These are phyloP conservation scores for Elsinoe perseae DNA, from an alignment of 2,329 filamentous ascomycete species.

Conservation along the genomic window DNA sequence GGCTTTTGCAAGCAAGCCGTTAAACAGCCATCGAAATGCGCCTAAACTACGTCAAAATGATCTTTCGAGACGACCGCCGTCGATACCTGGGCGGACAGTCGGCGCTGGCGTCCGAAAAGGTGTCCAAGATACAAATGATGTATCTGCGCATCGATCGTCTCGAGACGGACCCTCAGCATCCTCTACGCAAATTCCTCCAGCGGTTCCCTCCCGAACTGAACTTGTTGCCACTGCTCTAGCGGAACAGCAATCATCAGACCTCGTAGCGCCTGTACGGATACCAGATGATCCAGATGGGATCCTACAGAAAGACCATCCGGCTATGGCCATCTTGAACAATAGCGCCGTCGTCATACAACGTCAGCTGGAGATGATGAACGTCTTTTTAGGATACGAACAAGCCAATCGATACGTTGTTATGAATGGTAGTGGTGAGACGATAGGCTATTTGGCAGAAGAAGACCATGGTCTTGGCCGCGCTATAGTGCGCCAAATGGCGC, in stretches of 20 bases:
- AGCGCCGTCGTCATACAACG: slow-evolving; percentile 55
- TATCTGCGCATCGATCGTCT: too few species aligned
- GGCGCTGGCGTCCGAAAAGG: not conserved
- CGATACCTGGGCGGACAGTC: not conserved
- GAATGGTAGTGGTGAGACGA: slow-evolving; percentile 54
- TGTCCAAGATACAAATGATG: too few species aligned
- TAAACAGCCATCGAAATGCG: not conserved
- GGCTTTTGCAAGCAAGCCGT: not conserved
- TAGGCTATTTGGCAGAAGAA: slow-evolving; percentile 58
- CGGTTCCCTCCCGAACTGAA: slow-evolving; percentile 29
- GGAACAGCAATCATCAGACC: slow-evolving; percentile 38
- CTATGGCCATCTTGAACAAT: slow-evolving; percentile 50
- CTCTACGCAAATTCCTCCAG: slow-evolving; percentile 5
- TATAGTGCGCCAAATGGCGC: slow-evolving; percentile 52
- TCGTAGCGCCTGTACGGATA: slow-evolving; percentile 54
- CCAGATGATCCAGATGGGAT: slow-evolving; percentile 54
- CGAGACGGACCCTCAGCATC: not conserved
- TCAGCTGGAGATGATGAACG: slow-evolving; percentile 59
- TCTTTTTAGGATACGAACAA: slow-evolving; percentile 59
- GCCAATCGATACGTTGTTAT: slow-evolving; percentile 60
- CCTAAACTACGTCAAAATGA: not conserved
- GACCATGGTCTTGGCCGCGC: slow-evolving; percentile 52
- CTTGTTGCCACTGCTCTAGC: slow-evolving; percentile 40
- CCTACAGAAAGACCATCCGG: slow-evolving; percentile 52
- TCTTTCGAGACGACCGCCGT: not conserved